phyloP scores from a whole-genome alignment of 768 basidiomycete genomes.

The Termitomyces sp. region DNA sequence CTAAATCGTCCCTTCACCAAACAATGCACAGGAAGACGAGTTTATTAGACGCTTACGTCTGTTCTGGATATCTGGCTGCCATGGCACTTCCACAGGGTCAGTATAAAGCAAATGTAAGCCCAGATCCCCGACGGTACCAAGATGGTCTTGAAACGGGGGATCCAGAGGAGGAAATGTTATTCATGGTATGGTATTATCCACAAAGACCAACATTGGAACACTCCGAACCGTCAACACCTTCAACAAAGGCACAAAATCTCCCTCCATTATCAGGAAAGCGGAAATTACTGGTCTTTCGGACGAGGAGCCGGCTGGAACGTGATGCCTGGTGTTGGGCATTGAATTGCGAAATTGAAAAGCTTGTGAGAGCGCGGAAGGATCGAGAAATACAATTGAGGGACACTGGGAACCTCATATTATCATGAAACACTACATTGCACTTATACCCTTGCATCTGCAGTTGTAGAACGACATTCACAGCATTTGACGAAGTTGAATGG shows the following conservation, averaged over 20 bases:
- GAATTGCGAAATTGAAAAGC: conserved; percentile 84
- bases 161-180: conserved; percentile 81
- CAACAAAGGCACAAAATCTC: conserved; percentile 27
- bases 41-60: conserved; percentile 75
- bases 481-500: neutral
- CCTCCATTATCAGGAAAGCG: conserved; percentile 56
- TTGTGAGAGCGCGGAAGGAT: conserved; percentile 55
- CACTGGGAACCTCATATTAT: conserved; percentile 51
- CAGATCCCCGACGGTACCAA: conserved; percentile 71
- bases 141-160: conserved; percentile 91
- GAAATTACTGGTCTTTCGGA: conserved; percentile 63
- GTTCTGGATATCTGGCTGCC: conserved; percentile 82
- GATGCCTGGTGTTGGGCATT: conserved; percentile 96
- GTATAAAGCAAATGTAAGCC: conserved; percentile 48
- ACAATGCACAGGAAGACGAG: conserved; percentile 52
- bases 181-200: conserved; percentile 72
- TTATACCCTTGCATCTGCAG: conserved; percentile 9
- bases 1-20: conserved; percentile 53
- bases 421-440: conserved; percentile 15
- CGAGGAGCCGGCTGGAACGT: conserved; percentile 81
- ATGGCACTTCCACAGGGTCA: conserved; percentile 62
- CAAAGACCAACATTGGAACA: conserved; percentile 24
- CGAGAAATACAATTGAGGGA: conserved; percentile 68
- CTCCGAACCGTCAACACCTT: conserved; percentile 14
- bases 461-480: conserved; percentile 1